Base-by-base conservation (phyloP, 257 asterid species). In the Gardenia jasminoides region DNA sequence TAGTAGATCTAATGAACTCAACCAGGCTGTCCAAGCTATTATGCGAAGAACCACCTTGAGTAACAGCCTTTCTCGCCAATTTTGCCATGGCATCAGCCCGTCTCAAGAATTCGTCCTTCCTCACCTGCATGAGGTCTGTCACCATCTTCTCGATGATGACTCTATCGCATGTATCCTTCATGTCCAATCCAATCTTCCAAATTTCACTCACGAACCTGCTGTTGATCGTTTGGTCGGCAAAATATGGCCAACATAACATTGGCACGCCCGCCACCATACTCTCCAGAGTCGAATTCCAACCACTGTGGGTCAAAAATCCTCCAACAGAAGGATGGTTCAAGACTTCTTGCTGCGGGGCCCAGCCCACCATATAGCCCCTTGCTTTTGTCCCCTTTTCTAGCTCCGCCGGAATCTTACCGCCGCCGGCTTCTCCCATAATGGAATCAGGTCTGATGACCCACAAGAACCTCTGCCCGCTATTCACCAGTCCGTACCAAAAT, bases 111-210 rank as follows among this genome's bases (percentile, higher is more conserved):
- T 89, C 91, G 0, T 84, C 86, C 46, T 80, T 88, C 75, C 84
- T 85, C 26, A 24, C 75, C 11, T 79, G 84, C 92, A 91, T 86
- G 0, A 91, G 58, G 6, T 91, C 89, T 69, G 81, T 85, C 3
- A 89, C 83, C 80, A 76, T 79, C 76, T 78, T 84, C 81, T 85
- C 89, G 50, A 90, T 50, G 3, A 83, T 24, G 7, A 28, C 62
- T 67, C 90, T 81, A 65, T 87, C 90, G 47, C 90, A 89, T 0
- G 79, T 82, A 65, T 89, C 95, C 50, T 90, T 90, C 76, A 90
- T 90, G 72, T 90, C 95, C 80, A 90, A 50, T 54, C 95, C 92
- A 19, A 86, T 82, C 83, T 77, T 84, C 95, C 95, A 90, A 10
- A 87, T 76, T 65, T 90, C 88, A 65, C 89, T 87, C 30, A 90